Conservation (phyloP, 139 green algal genomes). For the Eudorina sp. region DNA sequence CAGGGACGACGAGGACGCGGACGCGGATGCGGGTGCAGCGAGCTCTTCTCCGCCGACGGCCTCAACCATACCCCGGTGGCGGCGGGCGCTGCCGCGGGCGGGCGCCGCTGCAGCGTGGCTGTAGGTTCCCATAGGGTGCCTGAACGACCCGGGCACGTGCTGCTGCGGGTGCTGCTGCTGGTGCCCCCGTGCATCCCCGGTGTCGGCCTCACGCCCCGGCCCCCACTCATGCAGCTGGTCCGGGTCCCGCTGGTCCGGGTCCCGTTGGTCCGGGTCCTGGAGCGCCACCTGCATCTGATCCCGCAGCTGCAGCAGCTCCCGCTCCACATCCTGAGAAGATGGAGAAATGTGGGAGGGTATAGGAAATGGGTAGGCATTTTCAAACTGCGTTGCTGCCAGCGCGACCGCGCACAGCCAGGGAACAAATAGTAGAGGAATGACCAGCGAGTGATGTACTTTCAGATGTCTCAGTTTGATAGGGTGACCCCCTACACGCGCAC, state of each 20-base stretch:
- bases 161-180: background rate
- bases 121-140: too few species aligned
- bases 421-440: background rate
- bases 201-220: too few species aligned
- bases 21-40: too few species aligned
- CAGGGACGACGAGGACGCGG: too few species aligned
- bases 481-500: too few species aligned
- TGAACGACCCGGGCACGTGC: background rate
- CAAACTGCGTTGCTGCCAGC: background rate
- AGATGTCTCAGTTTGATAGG: too few species aligned
- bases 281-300: background rate
- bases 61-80: too few species aligned
- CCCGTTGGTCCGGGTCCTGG: constrained; percentile 8
- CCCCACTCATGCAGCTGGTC: background rate
- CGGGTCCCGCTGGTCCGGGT: background rate
- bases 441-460: too few species aligned
- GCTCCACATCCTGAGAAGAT: constrained; percentile 1
- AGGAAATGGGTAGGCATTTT: background rate
- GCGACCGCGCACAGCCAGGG: background rate
- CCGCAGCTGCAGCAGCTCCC: constrained; percentile 33
- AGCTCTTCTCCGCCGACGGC: too few species aligned
- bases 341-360: background rate
- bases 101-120: too few species aligned
- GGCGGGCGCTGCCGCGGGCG: too few species aligned
- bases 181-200: background rate